A percentile compares a stretch with the other conserved stretches of the same genome.
Evolutionary conservation across 768 basidiomycete species (phyloP).

Genomic region (Boletus speciosus): DNA sequence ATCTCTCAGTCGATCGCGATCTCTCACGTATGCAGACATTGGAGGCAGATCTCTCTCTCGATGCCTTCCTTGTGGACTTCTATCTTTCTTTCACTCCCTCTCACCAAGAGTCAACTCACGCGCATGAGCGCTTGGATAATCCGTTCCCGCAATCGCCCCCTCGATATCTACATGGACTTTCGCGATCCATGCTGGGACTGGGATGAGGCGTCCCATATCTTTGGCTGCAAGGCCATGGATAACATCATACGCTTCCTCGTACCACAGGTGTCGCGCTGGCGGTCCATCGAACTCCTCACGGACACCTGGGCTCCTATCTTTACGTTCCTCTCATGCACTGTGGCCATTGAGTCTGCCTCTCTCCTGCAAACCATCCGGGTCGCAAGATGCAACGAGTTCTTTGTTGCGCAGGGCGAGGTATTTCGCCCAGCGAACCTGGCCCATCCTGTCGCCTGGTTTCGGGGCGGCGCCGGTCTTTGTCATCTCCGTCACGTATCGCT

Average conservation of each 20-base stretch:
- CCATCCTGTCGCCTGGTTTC: conserved; percentile 42
- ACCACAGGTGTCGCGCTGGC: conserved; percentile 46
- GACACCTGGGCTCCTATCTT: conserved; percentile 62
- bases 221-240: conserved; percentile 44
- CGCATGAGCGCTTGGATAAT: conserved; percentile 38
- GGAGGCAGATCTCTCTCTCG: conserved; percentile 47
- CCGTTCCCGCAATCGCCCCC: conserved; percentile 44
- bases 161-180: conserved; percentile 54
- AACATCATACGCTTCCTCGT: conserved; percentile 43
- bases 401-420: conserved; percentile 40
- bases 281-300: conserved; percentile 45
- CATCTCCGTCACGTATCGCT: conserved; percentile 43
- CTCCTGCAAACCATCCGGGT: conserved; percentile 41
- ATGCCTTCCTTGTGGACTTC: conserved; percentile 49
- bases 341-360: conserved; percentile 32
- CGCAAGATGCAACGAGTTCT: conserved; percentile 57
- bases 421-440: conserved; percentile 45
- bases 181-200: conserved; percentile 58
- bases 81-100: conserved; percentile 46
- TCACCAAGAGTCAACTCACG: conserved; percentile 34
- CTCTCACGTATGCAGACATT: conserved; percentile 49
- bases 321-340: conserved; percentile 44
- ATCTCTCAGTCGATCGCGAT: conserved; percentile 32
- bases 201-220: conserved; percentile 43
- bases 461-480: conserved; percentile 28